Percentiles rank a stretch among this genome's conserved stretches.
Evolutionary conservation across 2,329 filamentous ascomycete species (phyloP).

Genomic region (Verticillium tricorpus): DNA sequence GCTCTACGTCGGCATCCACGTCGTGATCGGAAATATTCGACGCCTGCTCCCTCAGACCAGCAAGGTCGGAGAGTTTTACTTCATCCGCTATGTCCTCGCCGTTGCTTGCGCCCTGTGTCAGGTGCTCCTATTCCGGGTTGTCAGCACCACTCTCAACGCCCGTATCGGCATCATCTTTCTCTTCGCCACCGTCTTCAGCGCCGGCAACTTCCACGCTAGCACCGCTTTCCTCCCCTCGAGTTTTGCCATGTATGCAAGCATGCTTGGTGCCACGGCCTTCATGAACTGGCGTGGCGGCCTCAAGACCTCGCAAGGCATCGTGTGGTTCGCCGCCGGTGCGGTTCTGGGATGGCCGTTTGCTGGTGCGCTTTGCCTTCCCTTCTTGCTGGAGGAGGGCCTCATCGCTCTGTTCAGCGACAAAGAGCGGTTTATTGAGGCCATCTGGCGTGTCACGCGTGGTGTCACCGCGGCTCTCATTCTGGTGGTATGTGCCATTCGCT

Average conservation of each 20-base stretch:
- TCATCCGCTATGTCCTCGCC: conserved; percentile 71
- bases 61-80: conserved; percentile 79
- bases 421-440: conserved; percentile 54
- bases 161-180: conserved; percentile 83
- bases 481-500: conserved; percentile 49
- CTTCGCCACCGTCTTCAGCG: conserved; percentile 69
- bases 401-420: conserved; percentile 48
- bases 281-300: conserved; percentile 82
- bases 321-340: conserved; percentile 84
- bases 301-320: conserved; percentile 77
- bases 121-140: conserved; percentile 72
- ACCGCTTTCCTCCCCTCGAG: conserved; percentile 85
- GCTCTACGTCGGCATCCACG: conserved; percentile 82
- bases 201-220: conserved; percentile 91
- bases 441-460: conserved; percentile 63
- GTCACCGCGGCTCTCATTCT: conserved; percentile 60
- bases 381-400: conserved; percentile 71
- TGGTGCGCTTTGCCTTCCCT: conserved; percentile 74
- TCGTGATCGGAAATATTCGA: conserved; percentile 62
- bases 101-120: conserved; percentile 76
- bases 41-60: conserved; percentile 57
- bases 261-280: conserved; percentile 82
- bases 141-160: conserved; percentile 72
- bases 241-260: conserved; percentile 93
- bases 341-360: conserved; percentile 94